Base-by-base conservation (phyloP, 768 basidiomycete genomes). In the Suillus luteus region DNA sequence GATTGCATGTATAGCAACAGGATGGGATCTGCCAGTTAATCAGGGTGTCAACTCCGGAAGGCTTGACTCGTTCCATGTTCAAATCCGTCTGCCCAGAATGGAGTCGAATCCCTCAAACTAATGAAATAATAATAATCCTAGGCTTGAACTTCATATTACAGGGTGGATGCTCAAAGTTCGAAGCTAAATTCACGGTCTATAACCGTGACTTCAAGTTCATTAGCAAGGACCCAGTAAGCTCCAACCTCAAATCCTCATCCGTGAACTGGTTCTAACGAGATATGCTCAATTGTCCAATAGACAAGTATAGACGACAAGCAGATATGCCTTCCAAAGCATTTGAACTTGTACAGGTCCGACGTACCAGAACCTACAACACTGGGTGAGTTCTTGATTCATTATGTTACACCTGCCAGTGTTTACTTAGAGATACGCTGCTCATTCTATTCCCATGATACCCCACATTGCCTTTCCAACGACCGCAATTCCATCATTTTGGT, bases 381-480 rank as follows among this genome's bases (percentile, higher is more conserved):
- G 14, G 14, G 7, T 15, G 9, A 57, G 37, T 52, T 52, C 15
- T 19, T 31, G 9, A 27, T 52, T 19, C 17, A 52, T 52, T 27
- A 3, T 24, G 15, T 27, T 51, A 24, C 48, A 51, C 49, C 24
- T 51, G 14, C 7, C 27, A 51, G 27, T 51, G 49, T 27, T 31
- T 15, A 9, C 27, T 52, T 24, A 8, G 15, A 27, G 22, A n/a
- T 27, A 24, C 46, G 33, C 24, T n/a, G 10, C n/a, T 17, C 44
- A 74, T 5, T 38, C 67, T 10, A 82, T 74, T 0, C 82, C 83
- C 67, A 84, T 68, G 17, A 85, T 68, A 14, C 73, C 73, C 81
- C 83, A 84, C 17, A 85, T 70, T 6, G 67, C 75, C 62, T 66
- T 78, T 12, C 80, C 84, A 1, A 84, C 64, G 14, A 79, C 74